Percentiles rank a stretch among this genome's conserved stretches.
These are phyloP conservation scores for Cylindrotheca fusiformis DNA, from an alignment of 108 stramenopile species.

Conservation along the genomic window DNA sequence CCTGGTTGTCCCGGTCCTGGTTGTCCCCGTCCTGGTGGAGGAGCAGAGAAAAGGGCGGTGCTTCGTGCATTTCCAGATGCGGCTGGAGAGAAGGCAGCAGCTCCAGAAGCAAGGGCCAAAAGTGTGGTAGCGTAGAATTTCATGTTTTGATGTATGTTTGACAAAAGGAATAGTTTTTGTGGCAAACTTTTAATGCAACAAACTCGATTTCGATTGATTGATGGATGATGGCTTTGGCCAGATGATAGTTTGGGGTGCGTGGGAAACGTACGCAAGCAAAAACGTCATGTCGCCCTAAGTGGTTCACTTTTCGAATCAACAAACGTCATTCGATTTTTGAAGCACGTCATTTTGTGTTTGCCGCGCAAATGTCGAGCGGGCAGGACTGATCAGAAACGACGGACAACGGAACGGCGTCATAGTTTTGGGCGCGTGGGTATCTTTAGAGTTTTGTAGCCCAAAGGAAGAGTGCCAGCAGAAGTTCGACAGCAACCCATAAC, in stretches of 20 bases:
- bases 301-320: neutral
- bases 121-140: neutral
- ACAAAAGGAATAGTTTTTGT: too few species aligned
- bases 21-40: too few species aligned
- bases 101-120: neutral
- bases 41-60: neutral
- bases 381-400: too few species aligned
- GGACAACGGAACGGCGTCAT: too few species aligned
- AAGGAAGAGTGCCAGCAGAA: too few species aligned
- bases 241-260: neutral
- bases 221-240: neutral
- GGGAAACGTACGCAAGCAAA: neutral
- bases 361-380: too few species aligned
- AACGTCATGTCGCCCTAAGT: neutral
- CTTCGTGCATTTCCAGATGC: neutral
- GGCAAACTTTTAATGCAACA: too few species aligned
- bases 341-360: too few species aligned
- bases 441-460: too few species aligned
- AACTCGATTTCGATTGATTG: neutral
- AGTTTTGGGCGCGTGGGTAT: too few species aligned
- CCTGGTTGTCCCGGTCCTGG: neutral
- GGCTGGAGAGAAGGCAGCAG: neutral
- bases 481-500: too few species aligned
- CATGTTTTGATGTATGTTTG: neutral
- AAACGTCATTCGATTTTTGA: too few species aligned